Evolutionary conservation across 1,284 basidiomycete species (phyloP), one percentile per base, ranked within the genome.

Genomic region (Boletus sp.): DNA sequence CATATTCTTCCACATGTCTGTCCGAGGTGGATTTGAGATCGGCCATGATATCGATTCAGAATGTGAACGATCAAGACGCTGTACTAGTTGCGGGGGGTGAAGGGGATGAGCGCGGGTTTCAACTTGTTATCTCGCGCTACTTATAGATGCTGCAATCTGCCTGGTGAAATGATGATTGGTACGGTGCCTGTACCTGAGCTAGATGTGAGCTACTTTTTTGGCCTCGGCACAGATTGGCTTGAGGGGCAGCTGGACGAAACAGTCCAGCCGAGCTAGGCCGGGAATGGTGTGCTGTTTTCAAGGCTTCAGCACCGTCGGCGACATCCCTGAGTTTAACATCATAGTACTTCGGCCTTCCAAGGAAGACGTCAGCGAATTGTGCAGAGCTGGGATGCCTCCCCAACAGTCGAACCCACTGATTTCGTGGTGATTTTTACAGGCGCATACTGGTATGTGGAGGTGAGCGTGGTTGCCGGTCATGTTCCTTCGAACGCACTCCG

Each of bases 1-100:
- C 27, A 11, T 31, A 57, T 24, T 37, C 45, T 8, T 51, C 5
- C n/a, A 43, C 39, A 24, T 20, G 22, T 16, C 7, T 24, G 18
- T n/a, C 11, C 29, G 42, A 15, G 15, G 20, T 18, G 16, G 57
- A n/a, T 39, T 31, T 16, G 31, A n/a, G n/a, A 52, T 46, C 48
- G 16, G 49, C 13, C 57, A 58, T 58, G 22, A 15, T 52, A 43
- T 36, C 39, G 15, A n/a, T 31, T 57, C 55, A 56, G 54, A 33
- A 37, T 33, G 9, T 6, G 20, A n/a, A 13, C 20, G 35, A 15
- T 27, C 11, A 29, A 57, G 24, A 11, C 2, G 29, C 29, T 54
- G 36, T 24, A n/a, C n/a, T n/a, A 3, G 35, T 9, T 4, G 36
- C 1, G 11, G 8, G 13, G 18, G 20, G 1, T 11, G 31, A 29